Evolutionary conservation across 1,139 yeast genomes (phyloP), one percentile per base, ranked within the genome.

Genomic region (Candida buenavistaensis): DNA sequence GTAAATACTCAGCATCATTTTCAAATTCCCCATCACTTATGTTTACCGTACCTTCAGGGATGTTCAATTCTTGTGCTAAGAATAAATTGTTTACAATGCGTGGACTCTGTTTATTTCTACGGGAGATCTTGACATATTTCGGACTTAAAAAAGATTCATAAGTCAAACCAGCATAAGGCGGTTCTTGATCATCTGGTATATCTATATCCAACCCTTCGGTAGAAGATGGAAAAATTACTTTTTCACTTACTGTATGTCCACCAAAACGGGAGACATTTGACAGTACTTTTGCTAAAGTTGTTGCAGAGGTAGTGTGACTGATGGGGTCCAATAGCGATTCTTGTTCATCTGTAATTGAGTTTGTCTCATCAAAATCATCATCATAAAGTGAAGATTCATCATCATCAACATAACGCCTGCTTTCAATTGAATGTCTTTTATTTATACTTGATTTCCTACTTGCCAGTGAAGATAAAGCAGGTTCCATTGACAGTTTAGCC

Each of bases 41-140:
- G 13, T 29, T 30, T 7, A 25, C 34, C 20, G 15, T 26, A 23
- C 26, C 34, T 28, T 30, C 35, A 6, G 7, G 24, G 10, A 41
- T 53, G 38, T 68, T 65, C 40, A 89, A 62, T 56, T 88, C 95
- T 56, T 89, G 97, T 1, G 96, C 95, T 28, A 88, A 61, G 47
- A 89, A 87, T 32, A 88, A 55, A 39, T 82, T 64, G 45, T 75
- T 75, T 40, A 80, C 62, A 26, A 63, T 55, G 23, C 59, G 62
- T 2, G 78, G 70, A 30, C 77, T 64, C 33, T 59, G 60, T 38
- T 64, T 68, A 39, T 70, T 64, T 40, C 67, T 71, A 41, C 69
- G 67, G 40, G 67, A 64, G 3, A 71, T 58, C 48, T 70, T 75
- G 31, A 79, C 59, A 50, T 81, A 78, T 41, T 71, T 74, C 6